Percentiles rank a stretch among this genome's conserved stretches.
Evolutionary conservation across 169 alveolate genomes (phyloP).

Genomic region (Plasmodium adleri): DNA sequence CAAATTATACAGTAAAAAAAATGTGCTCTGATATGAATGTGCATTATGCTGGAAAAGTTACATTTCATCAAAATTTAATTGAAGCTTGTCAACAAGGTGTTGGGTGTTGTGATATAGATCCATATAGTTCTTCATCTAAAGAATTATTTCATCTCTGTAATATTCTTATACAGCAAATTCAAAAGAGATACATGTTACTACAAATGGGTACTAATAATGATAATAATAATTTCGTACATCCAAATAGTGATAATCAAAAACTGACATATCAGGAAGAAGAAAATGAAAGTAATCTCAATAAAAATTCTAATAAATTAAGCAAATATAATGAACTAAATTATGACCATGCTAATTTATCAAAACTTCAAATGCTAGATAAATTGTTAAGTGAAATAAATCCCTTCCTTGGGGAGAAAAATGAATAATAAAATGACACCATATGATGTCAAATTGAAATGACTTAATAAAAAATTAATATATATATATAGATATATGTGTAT

Average conservation of each 20-base stretch:
- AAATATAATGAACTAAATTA: not conserved
- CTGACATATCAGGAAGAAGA: not conserved
- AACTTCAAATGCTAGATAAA: slow-evolving; percentile 22
- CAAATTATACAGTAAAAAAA: slow-evolving; percentile 77
- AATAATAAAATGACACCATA: not conserved
- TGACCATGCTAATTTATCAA: not conserved
- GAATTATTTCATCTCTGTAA: slow-evolving; percentile 62
- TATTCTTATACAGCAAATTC: slow-evolving; percentile 27
- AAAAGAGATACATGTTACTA: not conserved
- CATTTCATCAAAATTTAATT: slow-evolving; percentile 81
- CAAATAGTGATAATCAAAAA: not conserved
- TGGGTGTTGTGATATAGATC: slow-evolving; percentile 76
- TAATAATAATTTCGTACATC: too few species aligned
- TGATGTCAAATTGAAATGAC: not conserved
- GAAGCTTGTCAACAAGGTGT: slow-evolving; percentile 83
- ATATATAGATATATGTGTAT: not conserved
- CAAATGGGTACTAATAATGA: not conserved
- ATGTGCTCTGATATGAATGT: slow-evolving; percentile 86
- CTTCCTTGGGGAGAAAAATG: slow-evolving; percentile 13
- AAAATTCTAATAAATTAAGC: not conserved
- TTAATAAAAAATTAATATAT: not conserved
- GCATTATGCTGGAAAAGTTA: slow-evolving; percentile 81
- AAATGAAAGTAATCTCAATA: not conserved
- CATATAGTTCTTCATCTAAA: slow-evolving; percentile 67
- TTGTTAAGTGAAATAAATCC: slow-evolving; percentile 19